Percentiles rank a stretch among this genome's conserved stretches.
phyloP scores from a whole-genome alignment of 805 yeast species.

The Saturnispora saitoi region DNA sequence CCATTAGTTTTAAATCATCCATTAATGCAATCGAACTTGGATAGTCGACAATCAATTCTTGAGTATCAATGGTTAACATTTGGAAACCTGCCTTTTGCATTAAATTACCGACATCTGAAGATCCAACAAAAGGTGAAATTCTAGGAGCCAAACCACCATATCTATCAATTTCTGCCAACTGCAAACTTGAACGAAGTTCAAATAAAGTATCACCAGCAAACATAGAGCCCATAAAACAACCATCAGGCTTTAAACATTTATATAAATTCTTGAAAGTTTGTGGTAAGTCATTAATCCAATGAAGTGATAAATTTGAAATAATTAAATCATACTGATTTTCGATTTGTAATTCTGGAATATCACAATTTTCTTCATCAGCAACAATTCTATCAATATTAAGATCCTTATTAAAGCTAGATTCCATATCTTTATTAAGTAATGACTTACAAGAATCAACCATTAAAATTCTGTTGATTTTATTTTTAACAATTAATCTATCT shows the following conservation, averaged over 20 bases:
- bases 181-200: slow-evolving; percentile 71
- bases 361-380: slow-evolving; percentile 61
- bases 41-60: slow-evolving; percentile 70
- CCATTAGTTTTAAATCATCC: slow-evolving; percentile 72
- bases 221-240: slow-evolving; percentile 72
- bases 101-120: slow-evolving; percentile 66
- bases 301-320: slow-evolving; percentile 62
- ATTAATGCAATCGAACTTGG: slow-evolving; percentile 63
- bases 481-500: slow-evolving; percentile 45
- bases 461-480: slow-evolving; percentile 43
- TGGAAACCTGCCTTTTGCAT: slow-evolving; percentile 71
- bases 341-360: slow-evolving; percentile 33
- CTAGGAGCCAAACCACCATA: slow-evolving; percentile 74
- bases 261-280: slow-evolving; percentile 47
- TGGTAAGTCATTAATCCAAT: slow-evolving; percentile 87
- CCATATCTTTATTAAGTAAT: slow-evolving; percentile 45
- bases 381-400: slow-evolving; percentile 43
- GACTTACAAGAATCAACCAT: slow-evolving; percentile 60
- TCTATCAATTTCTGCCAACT: slow-evolving; percentile 75
- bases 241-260: slow-evolving; percentile 62
- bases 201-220: slow-evolving; percentile 81
- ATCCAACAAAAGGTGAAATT: slow-evolving; percentile 71
- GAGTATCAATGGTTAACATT: slow-evolving; percentile 75
- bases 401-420: slow-evolving; percentile 34
- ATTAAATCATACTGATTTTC: slow-evolving; percentile 54